These are phyloP conservation scores for Nyssa sinensis DNA, from an alignment of 148 eudicot genomes.

Conservation along the genomic window DNA sequence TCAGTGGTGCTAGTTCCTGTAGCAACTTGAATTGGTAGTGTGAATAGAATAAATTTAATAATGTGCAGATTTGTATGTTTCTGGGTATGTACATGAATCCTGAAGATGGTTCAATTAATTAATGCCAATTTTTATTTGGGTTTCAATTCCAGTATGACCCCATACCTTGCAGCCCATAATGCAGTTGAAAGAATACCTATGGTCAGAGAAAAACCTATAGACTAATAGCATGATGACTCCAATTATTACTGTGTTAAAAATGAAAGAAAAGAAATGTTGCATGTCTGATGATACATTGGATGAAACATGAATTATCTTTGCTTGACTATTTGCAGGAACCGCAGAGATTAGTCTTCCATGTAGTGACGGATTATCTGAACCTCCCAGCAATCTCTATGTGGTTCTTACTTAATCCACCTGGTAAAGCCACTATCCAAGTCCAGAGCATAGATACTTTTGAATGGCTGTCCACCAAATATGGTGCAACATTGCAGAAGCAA, in stretches of 20 bases:
- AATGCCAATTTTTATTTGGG: not conserved
- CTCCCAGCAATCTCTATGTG: constrained; percentile 86
- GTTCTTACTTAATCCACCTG: constrained; percentile 83
- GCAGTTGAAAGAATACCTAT: not conserved
- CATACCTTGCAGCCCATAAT: not conserved
- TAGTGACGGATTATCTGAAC: constrained; percentile 87
- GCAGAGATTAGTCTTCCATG: constrained; percentile 76
- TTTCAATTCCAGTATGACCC: too few species aligned
- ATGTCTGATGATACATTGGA: constrained; percentile 3
- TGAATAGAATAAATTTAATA: not conserved
- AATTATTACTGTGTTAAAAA: too few species aligned
- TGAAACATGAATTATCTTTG: constrained; percentile 15
- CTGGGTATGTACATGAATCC: not conserved
- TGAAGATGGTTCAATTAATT: not conserved
- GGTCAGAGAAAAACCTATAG: not conserved
- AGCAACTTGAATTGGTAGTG: constrained; percentile 8
- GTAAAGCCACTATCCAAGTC: constrained; percentile 71
- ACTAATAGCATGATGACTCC: not conserved
- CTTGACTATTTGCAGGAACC: constrained; percentile 64
- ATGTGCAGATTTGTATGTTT: not conserved
- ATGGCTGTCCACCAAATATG: constrained; percentile 42
- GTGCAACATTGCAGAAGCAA: constrained; percentile 38
- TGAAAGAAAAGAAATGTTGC: not conserved
- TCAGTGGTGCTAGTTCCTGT: not conserved
- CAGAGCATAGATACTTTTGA: constrained; percentile 56